Evolutionary conservation across 345 rosid species (phyloP).

Genomic region (Brassica cretica): DNA sequence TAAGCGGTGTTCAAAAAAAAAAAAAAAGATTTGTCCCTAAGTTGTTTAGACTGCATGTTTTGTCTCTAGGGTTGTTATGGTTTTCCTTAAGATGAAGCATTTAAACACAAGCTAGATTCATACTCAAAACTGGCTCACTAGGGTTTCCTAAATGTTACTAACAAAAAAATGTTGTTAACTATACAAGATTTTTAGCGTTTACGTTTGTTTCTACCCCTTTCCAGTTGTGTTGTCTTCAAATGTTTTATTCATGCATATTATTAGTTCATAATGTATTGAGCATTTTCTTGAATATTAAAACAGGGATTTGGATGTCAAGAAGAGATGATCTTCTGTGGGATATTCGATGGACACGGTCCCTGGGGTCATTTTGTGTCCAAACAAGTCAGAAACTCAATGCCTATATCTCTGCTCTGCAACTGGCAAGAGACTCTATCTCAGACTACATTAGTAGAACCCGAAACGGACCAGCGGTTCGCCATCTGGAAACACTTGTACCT

Average conservation of each 20-base stretch:
- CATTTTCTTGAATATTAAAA: neutral
- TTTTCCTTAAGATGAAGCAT: no score
- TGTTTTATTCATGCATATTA: neutral
- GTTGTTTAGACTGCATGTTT: no score
- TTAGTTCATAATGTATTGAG: neutral
- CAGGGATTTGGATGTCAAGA: constrained; percentile 86
- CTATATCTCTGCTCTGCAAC: constrained; percentile 59
- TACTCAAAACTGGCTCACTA: neutral
- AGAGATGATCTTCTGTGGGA: constrained; percentile 89
- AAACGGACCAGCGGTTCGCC: constrained; percentile 48
- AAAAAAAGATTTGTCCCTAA: no score
- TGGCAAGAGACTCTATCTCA: constrained; percentile 83
- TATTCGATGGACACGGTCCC: constrained; percentile 93
- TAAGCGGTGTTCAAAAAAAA: no score
- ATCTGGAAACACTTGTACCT: constrained; percentile 82
- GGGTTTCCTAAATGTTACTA: neutral
- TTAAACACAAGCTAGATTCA: neutral
- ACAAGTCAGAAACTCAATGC: constrained; percentile 77
- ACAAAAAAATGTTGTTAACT: neutral
- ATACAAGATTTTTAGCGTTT: neutral
- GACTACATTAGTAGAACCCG: constrained; percentile 44
- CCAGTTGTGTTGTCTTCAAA: neutral
- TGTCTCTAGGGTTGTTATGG: no score
- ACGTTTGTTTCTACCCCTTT: neutral
- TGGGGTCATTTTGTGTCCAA: constrained; percentile 97